A percentile compares a stretch with the other conserved stretches of the same genome.
phyloP scores from a whole-genome alignment of 1,284 basidiomycete species.

The Pterula multifida region DNA sequence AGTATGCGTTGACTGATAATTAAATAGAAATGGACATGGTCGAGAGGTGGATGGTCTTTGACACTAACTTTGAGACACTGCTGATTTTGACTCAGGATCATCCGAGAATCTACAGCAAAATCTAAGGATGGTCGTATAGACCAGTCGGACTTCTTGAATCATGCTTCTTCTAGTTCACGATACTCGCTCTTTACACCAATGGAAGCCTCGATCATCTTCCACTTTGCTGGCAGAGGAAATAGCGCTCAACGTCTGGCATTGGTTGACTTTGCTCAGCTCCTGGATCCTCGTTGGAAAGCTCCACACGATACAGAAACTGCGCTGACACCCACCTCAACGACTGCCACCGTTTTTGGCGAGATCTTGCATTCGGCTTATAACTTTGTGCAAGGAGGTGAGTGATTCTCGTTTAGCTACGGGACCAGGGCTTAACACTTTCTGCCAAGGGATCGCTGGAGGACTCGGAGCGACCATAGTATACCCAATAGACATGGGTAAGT shows the following conservation, averaged over 20 bases:
- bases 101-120: conserved; percentile 79
- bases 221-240: conserved; percentile 80
- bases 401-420: conserved; percentile 2
- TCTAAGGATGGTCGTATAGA: conserved; percentile 88
- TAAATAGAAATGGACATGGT: conserved; percentile 88
- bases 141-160: conserved; percentile 70
- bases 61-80: conserved; percentile 6
- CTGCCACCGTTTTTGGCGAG: conserved; percentile 32
- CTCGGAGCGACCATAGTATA: conserved; percentile 90
- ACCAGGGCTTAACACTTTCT: conserved; percentile 6
- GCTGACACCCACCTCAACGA: conserved; percentile 17
- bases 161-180: conserved; percentile 65
- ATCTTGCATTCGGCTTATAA: conserved; percentile 68
- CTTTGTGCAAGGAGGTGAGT: conserved; percentile 78
- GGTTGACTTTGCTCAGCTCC: conserved; percentile 79
- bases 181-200: conserved; percentile 92
- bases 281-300: conserved; percentile 77
- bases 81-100: conserved; percentile 35
- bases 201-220: conserved; percentile 93
- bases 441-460: conserved; percentile 73
- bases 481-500: conserved; percentile 85
- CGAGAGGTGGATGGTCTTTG: conserved; percentile 45
- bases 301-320: conserved; percentile 41
- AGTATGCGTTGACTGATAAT: conserved; percentile 6
- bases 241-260: conserved; percentile 60